Base-by-base conservation (phyloP, 2,329 filamentous ascomycete species). In the Ascochyta pisi region DNA sequence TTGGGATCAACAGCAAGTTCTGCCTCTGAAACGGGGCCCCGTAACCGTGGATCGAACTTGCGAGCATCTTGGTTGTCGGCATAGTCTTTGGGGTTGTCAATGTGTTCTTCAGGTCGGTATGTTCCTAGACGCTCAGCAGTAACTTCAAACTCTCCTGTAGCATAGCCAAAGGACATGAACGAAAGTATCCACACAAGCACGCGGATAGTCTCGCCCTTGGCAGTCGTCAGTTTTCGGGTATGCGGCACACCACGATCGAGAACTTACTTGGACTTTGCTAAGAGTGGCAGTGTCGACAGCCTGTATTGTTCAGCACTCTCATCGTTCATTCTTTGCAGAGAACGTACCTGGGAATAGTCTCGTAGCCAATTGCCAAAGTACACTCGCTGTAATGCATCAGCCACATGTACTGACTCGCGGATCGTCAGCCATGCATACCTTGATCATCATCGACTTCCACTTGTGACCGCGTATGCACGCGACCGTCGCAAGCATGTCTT, bases 51-150 rank as follows among this genome's bases (percentile, higher is more conserved):
- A 73, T 98, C 95, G 69, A 86, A 92, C 67, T 89, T 85, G 58
- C 91, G 86, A 5, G 95, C 95, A 78, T 99, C 95, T 62, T 85
- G 69, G 64, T 91, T 91, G 66, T 98, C 75, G 50, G 75, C 75
- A 62, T 78, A 78, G 57, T 77, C 76, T 63, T 75, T 74, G 8
- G 70, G 71, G 24, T 73, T 73, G 54, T 80, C 70, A 45, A 68
- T 77, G 60, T 85, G 82, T 64, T 85, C 82, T 54, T 83, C 81
- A 15, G 82, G 82, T 29, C 81, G 63, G 46, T 76, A 76, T 3
- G 70, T 68, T 29, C 82, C 82, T 7, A 85, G 74, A 34, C 82
- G 72, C 35, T 84, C 81, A 4, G 77, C 69, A 0, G 82, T 84
- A 39, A 85, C 82, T 62, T 85, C 82, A 57, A 84, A 85, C 60